Percentiles rank a stretch among this genome's conserved stretches.
Conservation (phyloP, 495 filamentous ascomycete genomes). For the Penicillium chermesinum region DNA sequence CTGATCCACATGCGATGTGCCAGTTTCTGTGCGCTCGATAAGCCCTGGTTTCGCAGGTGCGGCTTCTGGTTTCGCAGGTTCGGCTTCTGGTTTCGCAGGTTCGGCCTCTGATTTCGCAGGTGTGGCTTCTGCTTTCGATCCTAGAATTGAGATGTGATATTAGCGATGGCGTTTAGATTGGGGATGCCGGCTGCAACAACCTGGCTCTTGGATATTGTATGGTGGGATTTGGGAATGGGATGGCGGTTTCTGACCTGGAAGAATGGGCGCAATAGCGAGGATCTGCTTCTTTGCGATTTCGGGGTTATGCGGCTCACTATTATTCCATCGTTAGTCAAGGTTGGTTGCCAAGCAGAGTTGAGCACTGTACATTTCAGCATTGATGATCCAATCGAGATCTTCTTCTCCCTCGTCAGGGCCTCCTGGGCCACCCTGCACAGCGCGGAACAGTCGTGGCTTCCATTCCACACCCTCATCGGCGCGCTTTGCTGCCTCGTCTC, state of each 20-base stretch:
- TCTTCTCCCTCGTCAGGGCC: conserved; percentile 78
- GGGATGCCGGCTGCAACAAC: conserved; percentile 4
- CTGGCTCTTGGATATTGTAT: conserved; percentile 14
- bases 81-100: conserved; percentile 6
- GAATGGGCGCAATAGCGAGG: conserved; percentile 75
- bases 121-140: conserved; percentile 7
- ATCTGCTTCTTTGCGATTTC: conserved; percentile 80
- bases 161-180: conserved; percentile 16
- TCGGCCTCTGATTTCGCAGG: conserved; percentile 4
- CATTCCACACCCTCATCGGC: conserved; percentile 80
- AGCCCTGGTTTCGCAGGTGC: conserved; percentile 8
- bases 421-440: conserved; percentile 64
- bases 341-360: background rate
- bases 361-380: conserved; percentile 72
- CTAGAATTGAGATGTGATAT: conserved; percentile 16
- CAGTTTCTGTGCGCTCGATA: conserved; percentile 45
- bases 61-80: conserved; percentile 5
- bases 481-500: conserved; percentile 80
- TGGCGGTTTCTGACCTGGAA: conserved; percentile 60
- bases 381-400: conserved; percentile 91
- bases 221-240: conserved; percentile 41
- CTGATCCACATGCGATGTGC: conserved; percentile 46
- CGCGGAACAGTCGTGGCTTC: conserved; percentile 79
- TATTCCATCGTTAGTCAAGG: conserved; percentile 5
- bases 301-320: conserved; percentile 63